Percentiles rank a stretch among this genome's conserved stretches.
phyloP scores from a whole-genome alignment of 2,329 filamentous ascomycete species.

The Xylariomycetidae sp. region DNA sequence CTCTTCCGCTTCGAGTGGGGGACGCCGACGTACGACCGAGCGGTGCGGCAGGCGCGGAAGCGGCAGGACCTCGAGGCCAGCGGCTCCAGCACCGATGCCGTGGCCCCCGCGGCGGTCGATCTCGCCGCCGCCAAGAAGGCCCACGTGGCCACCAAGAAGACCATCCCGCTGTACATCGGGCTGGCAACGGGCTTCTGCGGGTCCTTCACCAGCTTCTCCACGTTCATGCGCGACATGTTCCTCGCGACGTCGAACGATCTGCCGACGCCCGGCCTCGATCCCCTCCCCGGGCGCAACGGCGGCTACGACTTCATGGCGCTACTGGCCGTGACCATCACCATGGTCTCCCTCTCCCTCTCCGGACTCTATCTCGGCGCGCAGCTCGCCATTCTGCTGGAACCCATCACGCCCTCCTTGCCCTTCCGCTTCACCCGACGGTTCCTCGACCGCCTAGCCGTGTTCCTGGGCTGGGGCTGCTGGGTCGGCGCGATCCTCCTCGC shows the following conservation, averaged over 20 bases:
- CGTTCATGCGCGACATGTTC: conserved; percentile 75
- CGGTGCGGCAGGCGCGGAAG: conserved; percentile 28
- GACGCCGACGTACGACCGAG: conserved; percentile 31
- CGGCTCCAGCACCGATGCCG: conserved; percentile 6
- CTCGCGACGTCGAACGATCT: conserved; percentile 73
- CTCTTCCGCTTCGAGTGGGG: conserved; percentile 68
- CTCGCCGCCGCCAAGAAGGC: conserved; percentile 46
- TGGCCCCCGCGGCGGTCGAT: conserved; percentile 21
- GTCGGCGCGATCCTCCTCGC: conserved; percentile 67
- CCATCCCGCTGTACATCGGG: conserved; percentile 81
- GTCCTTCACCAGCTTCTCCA: conserved; percentile 84
- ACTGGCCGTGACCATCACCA: conserved; percentile 66
- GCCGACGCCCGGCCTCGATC: conserved; percentile 38
- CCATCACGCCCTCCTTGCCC: conserved; percentile 53
- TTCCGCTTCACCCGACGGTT: conserved; percentile 50
- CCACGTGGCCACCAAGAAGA: conserved; percentile 67
- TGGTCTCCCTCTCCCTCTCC: conserved; percentile 62
- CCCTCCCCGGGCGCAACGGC: conserved; percentile 50
- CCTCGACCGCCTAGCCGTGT: conserved; percentile 56
- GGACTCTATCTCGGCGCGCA: conserved; percentile 71
- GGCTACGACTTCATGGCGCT: conserved; percentile 82
- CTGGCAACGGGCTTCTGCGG: conserved; percentile 84
- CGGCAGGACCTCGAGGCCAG: conserved; percentile 33
- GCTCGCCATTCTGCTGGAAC: conserved; percentile 57
- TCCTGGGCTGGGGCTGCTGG: conserved; percentile 72